Conservation (phyloP, 768 basidiomycete genomes). For the Tylopilus subfusipes region DNA sequence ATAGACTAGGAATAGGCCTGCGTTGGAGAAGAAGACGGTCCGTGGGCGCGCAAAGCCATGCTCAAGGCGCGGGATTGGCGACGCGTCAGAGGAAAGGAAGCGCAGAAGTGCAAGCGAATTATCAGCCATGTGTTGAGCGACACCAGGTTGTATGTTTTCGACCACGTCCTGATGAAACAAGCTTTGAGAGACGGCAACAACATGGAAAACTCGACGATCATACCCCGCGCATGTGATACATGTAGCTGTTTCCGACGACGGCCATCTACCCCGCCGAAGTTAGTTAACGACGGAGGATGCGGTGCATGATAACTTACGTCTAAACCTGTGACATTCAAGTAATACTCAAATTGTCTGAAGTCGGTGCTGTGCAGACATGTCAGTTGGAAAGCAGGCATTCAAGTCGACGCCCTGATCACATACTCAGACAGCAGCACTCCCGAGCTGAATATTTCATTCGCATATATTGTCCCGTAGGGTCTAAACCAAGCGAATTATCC, state of each 20-base stretch:
- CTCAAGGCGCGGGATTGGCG: conserved; percentile 65
- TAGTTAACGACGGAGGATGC: not conserved
- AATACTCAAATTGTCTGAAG: conserved; percentile 90
- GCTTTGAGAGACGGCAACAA: not conserved
- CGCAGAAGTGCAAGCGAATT: conserved; percentile 78
- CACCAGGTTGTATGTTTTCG: conserved; percentile 80
- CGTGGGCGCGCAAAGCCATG: conserved; percentile 47
- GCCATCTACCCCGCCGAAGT: conserved; percentile 62
- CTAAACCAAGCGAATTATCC: conserved; percentile 33
- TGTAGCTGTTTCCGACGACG: conserved; percentile 85
- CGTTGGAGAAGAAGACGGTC: conserved; percentile 74
- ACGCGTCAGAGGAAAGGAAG: conserved; percentile 66
- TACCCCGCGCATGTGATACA: conserved; percentile 91
- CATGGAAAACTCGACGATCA: conserved; percentile 2
- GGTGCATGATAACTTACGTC: conserved; percentile 54
- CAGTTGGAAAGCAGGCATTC: conserved; percentile 9
- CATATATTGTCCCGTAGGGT: conserved; percentile 85
- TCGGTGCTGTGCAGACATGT: conserved; percentile 62
- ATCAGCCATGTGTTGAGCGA: conserved; percentile 87
- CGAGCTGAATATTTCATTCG: conserved; percentile 90
- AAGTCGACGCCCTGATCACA: conserved; percentile 11
- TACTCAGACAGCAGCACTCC: conserved; percentile 90
- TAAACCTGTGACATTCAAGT: conserved; percentile 85
- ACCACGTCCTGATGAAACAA: conserved; percentile 53
- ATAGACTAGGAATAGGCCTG: conserved; percentile 70